Evolutionary conservation across 768 basidiomycete genomes (phyloP).

Genomic region (Lactifluus piperatus): DNA sequence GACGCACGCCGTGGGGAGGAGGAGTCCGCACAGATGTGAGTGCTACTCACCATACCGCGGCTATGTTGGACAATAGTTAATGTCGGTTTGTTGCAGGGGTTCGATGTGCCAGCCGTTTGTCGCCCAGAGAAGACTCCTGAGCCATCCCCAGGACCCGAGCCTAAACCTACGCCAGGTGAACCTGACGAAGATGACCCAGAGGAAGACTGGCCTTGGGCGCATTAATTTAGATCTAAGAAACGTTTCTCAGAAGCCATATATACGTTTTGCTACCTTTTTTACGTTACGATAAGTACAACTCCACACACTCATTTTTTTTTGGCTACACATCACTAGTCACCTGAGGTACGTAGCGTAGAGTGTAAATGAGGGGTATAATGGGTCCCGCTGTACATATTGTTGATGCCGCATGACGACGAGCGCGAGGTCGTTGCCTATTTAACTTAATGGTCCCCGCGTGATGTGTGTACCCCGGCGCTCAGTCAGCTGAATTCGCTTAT

Average conservation of each 20-base stretch:
- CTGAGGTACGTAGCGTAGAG: neutral
- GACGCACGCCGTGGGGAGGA: constrained; percentile 89
- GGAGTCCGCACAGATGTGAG: constrained; percentile 65
- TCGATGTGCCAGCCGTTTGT: constrained; percentile 35
- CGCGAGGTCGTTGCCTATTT: neutral
- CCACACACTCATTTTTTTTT: neutral
- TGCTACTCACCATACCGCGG: neutral
- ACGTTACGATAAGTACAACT: neutral
- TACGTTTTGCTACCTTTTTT: neutral
- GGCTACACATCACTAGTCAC: neutral
- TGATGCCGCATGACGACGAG: neutral
- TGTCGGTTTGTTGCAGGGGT: constrained; percentile 28
- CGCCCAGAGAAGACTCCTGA: constrained; percentile 23
- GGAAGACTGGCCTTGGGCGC: constrained; percentile 1
- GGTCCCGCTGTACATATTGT: neutral
- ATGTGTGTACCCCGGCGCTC: too few relatives aligned
- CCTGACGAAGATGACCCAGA: constrained; percentile 25
- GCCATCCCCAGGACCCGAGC: constrained; percentile 25
- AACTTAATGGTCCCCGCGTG: neutral
- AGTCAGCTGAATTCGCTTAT: too few relatives aligned
- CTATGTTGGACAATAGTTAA: neutral
- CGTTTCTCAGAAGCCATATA: neutral
- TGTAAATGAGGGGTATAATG: neutral
- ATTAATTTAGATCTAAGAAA: neutral
- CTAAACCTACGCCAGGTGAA: constrained; percentile 27